Evolutionary conservation across 1,284 basidiomycete species (phyloP).

Genomic region (Pascua sp.): DNA sequence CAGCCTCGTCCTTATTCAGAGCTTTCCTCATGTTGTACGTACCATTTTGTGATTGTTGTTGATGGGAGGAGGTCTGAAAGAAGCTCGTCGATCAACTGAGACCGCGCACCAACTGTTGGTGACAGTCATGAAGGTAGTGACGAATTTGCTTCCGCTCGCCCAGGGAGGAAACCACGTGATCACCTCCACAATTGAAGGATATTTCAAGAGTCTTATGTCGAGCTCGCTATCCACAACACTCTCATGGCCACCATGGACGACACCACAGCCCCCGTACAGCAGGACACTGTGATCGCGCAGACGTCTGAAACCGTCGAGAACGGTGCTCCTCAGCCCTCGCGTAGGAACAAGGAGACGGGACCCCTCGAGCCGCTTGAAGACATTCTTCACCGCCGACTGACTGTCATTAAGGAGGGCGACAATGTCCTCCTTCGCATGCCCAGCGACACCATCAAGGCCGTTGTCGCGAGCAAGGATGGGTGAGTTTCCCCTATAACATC

Average conservation of each 20-base stretch:
- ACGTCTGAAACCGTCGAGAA: background rate
- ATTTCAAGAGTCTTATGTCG: background rate
- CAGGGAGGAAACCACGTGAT: background rate
- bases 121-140: no score
- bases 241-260: background rate
- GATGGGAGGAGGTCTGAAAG: background rate
- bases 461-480: slow-evolving; percentile 45
- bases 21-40: background rate
- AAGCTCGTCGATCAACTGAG: background rate
- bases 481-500: slow-evolving; percentile 18
- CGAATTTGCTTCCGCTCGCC: background rate
- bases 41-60: slow-evolving; percentile 9
- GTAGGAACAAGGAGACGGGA: slow-evolving; percentile 1
- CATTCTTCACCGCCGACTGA: slow-evolving; percentile 35
- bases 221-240: no score
- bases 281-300: background rate
- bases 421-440: slow-evolving; percentile 51
- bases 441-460: slow-evolving; percentile 49
- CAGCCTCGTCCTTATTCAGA: background rate
- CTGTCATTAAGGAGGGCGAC: slow-evolving; percentile 48
- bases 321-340: background rate
- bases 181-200: background rate
- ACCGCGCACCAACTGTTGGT: background rate
- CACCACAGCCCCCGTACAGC: background rate
- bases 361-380: slow-evolving; percentile 32